Percentiles rank a stretch among this genome's conserved stretches.
These are phyloP conservation scores for Wickerhamiella siamensis DNA, from an alignment of 805 yeast genomes.

Conservation along the genomic window DNA sequence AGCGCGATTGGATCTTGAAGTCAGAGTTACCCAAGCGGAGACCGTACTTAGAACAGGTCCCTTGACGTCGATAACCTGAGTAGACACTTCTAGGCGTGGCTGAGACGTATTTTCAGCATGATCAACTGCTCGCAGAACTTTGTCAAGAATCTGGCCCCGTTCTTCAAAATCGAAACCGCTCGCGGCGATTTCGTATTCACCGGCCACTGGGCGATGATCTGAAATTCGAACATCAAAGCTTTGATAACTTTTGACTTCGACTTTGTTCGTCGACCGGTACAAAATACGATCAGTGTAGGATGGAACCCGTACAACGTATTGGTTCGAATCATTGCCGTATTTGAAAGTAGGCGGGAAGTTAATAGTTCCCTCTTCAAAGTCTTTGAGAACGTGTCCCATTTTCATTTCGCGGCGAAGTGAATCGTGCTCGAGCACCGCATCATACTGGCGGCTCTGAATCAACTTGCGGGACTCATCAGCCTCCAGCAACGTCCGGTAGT, in stretches of 20 bases:
- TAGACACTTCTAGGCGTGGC: slow-evolving; percentile 28
- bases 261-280: slow-evolving; percentile 21
- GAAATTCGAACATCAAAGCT: slow-evolving; percentile 26
- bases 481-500: slow-evolving; percentile 37
- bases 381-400: slow-evolving; percentile 27
- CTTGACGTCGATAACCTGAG: slow-evolving; percentile 22
- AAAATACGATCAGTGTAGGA: slow-evolving; percentile 48
- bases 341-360: slow-evolving; percentile 44
- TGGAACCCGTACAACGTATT: slow-evolving; percentile 30
- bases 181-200: slow-evolving; percentile 25
- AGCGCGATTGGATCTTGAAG: neutral
- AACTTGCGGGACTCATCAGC: slow-evolving; percentile 22
- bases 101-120: slow-evolving; percentile 32
- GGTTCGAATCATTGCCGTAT: slow-evolving; percentile 21
- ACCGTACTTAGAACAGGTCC: slow-evolving; percentile 18
- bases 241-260: slow-evolving; percentile 16
- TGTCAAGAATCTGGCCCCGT: slow-evolving; percentile 26
- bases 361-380: slow-evolving; percentile 36
- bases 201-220: slow-evolving; percentile 44
- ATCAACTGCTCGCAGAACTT: slow-evolving; percentile 31
- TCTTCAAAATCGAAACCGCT: slow-evolving; percentile 28
- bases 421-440: slow-evolving; percentile 30
- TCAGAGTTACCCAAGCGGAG: slow-evolving; percentile 4
- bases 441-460: slow-evolving; percentile 22
- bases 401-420: slow-evolving; percentile 28